Conservation (phyloP, 257 asterid species). For the Ophiorrhiza pumila region DNA sequence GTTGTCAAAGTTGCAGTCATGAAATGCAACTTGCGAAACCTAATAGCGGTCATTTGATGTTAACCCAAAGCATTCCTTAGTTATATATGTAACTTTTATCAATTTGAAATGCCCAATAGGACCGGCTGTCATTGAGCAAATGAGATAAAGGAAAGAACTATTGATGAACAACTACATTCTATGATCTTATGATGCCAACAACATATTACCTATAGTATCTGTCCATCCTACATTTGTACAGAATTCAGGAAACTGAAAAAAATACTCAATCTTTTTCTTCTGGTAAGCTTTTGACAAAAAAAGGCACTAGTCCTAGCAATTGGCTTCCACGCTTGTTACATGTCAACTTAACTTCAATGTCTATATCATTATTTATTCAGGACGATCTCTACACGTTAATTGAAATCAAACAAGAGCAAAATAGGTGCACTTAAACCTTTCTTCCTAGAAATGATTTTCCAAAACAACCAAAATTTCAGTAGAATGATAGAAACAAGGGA, state of each 20-base stretch:
- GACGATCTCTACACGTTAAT: not conserved
- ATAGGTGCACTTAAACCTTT: not conserved
- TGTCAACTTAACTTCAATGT: not conserved
- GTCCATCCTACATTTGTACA: not conserved
- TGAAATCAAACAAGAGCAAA: not conserved
- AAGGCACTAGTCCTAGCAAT: not conserved
- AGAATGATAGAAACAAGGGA: not conserved
- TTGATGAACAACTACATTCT: not conserved
- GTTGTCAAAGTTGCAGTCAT: not conserved
- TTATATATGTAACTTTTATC: not conserved
- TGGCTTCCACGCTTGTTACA: not conserved
- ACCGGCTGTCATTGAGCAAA: not conserved
- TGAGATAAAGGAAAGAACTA: not conserved
- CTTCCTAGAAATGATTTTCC: not conserved
- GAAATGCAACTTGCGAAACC: not conserved
- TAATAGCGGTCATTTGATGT: not conserved
- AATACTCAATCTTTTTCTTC: not conserved
- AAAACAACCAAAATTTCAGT: not conserved
- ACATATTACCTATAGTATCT: not conserved
- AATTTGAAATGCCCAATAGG: not conserved
- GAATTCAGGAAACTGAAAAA: not conserved
- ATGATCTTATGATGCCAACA: not conserved
- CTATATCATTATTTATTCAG: not conserved
- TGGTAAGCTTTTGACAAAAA: not conserved
- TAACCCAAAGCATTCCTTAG: not conserved